A percentile compares a stretch with the other conserved stretches of the same genome.
Evolutionary conservation across 2,329 filamentous ascomycete genomes (phyloP).

Genomic region (Fusarium tjaetaba): DNA sequence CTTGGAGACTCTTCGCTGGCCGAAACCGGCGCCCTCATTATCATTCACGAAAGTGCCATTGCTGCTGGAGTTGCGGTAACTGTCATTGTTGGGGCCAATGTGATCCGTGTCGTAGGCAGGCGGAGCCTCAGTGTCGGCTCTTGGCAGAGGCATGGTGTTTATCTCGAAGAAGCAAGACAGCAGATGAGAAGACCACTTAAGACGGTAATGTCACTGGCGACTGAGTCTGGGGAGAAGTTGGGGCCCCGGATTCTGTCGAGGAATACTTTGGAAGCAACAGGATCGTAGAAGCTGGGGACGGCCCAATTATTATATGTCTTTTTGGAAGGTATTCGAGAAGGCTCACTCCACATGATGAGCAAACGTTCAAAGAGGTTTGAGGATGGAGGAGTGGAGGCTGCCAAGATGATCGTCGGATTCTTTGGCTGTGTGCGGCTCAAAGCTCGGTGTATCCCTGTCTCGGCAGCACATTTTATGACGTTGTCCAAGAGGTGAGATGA

Average conservation of each 20-base stretch:
- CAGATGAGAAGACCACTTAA: neutral
- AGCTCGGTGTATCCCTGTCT: slow-evolving; percentile 31
- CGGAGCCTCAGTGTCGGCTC: slow-evolving; percentile 40
- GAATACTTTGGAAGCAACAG: neutral
- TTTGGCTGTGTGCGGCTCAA: slow-evolving; percentile 22
- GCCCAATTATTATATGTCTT: slow-evolving; percentile 26
- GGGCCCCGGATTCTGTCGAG: slow-evolving; percentile 16
- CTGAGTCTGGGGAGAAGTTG: slow-evolving; percentile 13
- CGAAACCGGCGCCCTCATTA: neutral
- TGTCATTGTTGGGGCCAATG: neutral
- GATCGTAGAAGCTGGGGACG: neutral
- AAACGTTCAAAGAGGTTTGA: neutral
- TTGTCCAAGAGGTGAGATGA: slow-evolving; percentile 21
- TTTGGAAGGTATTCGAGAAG: neutral
- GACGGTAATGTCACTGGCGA: neutral
- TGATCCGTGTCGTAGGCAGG: slow-evolving; percentile 20
- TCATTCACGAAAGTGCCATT: slow-evolving; percentile 36
- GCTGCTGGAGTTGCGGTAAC: slow-evolving; percentile 30
- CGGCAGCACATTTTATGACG: slow-evolving; percentile 27
- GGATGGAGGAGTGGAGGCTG: slow-evolving; percentile 28
- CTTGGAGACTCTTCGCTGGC: slow-evolving; percentile 29
- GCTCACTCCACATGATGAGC: neutral
- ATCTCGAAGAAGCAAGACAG: neutral
- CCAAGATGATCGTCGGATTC: slow-evolving; percentile 36
- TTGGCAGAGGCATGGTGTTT: slow-evolving; percentile 41